These are phyloP conservation scores for Fusarium torulosum DNA, from an alignment of 2,329 filamentous ascomycete genomes.

Conservation along the genomic window DNA sequence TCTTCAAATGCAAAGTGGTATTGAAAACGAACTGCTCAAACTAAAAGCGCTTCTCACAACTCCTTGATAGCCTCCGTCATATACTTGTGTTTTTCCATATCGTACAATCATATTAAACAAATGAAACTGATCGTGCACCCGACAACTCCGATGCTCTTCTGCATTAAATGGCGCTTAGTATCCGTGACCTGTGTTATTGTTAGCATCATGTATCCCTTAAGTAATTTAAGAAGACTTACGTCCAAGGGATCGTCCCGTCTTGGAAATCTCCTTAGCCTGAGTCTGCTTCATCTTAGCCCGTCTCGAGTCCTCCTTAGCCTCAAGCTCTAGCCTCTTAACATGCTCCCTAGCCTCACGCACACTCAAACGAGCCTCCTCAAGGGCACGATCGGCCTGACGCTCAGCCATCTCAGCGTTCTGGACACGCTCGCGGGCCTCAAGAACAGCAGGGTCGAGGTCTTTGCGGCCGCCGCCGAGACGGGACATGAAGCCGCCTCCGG, in stretches of 20 bases:
- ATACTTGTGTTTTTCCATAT: slow-evolving; percentile 16
- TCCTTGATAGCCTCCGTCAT: slow-evolving; percentile 1
- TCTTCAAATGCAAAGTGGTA: slow-evolving; percentile 5
- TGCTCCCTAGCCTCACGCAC: slow-evolving; percentile 74
- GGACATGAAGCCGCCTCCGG: slow-evolving; percentile 54
- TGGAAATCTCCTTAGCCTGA: slow-evolving; percentile 73
- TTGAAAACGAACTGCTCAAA: slow-evolving; percentile 15
- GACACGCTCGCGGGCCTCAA: slow-evolving; percentile 71
- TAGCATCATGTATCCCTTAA: not conserved
- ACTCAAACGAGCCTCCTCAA: slow-evolving; percentile 67
- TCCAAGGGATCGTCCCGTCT: slow-evolving; percentile 76
- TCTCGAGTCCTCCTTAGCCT: slow-evolving; percentile 74
- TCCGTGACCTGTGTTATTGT: slow-evolving; percentile 24
- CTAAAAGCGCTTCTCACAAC: slow-evolving; percentile 1
- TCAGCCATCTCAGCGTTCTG: slow-evolving; percentile 73
- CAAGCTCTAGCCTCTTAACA: slow-evolving; percentile 71
- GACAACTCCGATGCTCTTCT: not conserved
- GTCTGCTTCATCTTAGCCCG: slow-evolving; percentile 76
- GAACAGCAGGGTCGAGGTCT: slow-evolving; percentile 72
- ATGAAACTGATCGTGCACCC: slow-evolving; percentile 5
- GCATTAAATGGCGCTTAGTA: not conserved
- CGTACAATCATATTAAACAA: slow-evolving; percentile 24
- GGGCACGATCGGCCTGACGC: slow-evolving; percentile 72
- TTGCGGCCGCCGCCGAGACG: slow-evolving; percentile 58
- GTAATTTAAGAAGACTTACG: slow-evolving; percentile 61